Base-by-base conservation (phyloP, 2,329 filamentous ascomycete genomes). In the Neonectria hederae region DNA sequence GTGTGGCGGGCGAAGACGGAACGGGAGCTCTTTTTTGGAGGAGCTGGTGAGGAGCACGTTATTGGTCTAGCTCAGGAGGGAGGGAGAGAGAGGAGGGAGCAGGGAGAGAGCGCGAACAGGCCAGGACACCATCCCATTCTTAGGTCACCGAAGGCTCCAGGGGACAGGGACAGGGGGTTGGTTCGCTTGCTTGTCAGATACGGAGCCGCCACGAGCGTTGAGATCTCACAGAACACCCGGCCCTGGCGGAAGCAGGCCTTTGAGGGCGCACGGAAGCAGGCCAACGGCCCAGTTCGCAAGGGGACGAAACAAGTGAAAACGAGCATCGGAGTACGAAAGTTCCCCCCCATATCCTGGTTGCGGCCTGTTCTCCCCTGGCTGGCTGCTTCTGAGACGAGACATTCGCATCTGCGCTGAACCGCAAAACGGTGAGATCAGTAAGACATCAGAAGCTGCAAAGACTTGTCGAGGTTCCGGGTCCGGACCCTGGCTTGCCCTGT, bases 161-260 rank as follows among this genome's bases (percentile, higher is more conserved):
- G 59, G 55, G 46, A 53, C 56, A 53, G 30, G 59, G 56, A 51
- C 45, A 17, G 62, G 32, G 59, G 58, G 48, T 49, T 64, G 21
- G 42, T 54, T 55, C 56, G 40, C 49, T 60, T 53, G 30, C 62
- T 64, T 64, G 63, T 65, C 59, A 70, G 66, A 67, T 60, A 58
- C 35, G 53, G 28, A 65, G 54, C 64, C 62, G 66, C 69, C 66
- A 69, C 59, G 56, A 64, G 48, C 67, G 69, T 71, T 71, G 67
- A 63, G 58, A 65, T 69, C 58, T 62, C 58, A 56, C 51, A 54
- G 55, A 53, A 53, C 46, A 52, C 17, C 17, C 28, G 22, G 59
- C 19, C 51, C 22, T 28, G n/a, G 35, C 35, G 30, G 35, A 54
- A 48, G 58, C 52, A 46, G 38, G 19, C n/a, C 26, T 32, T 7